phyloP scores from a whole-genome alignment of 257 asterid species.

The Solanum sejunctum region DNA sequence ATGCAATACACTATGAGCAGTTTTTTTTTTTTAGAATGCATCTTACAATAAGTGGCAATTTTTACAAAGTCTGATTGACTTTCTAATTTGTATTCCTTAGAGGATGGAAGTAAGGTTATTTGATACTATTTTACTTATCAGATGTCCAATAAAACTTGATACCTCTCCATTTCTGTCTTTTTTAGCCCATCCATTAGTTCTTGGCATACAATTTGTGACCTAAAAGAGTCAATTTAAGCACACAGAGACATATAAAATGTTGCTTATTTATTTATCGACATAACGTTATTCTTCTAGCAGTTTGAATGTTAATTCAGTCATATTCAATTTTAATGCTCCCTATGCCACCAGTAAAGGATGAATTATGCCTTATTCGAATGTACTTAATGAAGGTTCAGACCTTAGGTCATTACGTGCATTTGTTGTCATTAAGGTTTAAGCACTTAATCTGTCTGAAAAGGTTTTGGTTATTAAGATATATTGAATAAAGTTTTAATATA shows the following conservation, averaged over 20 bases:
- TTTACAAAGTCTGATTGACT: too few relatives aligned
- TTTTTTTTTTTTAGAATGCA: not conserved
- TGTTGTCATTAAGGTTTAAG: too few relatives aligned
- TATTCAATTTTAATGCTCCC: not conserved
- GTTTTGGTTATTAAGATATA: not conserved
- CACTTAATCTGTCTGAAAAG: too few relatives aligned
- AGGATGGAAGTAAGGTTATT: not conserved
- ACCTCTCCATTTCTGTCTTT: not conserved
- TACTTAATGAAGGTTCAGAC: too few relatives aligned
- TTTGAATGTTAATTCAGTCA: not conserved
- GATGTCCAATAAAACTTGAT: not conserved
- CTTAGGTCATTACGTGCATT: too few relatives aligned
- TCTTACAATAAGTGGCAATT: not conserved
- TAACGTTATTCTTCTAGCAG: not conserved
- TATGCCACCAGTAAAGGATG: not conserved
- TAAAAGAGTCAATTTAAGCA: not conserved
- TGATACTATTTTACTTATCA: not conserved
- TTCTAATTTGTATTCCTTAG: too few relatives aligned
- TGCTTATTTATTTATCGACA: not conserved
- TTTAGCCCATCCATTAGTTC: not conserved
- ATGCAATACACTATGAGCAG: not conserved
- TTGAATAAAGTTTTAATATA: not conserved
- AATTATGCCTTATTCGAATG: too few relatives aligned
- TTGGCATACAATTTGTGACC: not conserved
- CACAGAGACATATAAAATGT: not conserved